Conservation (phyloP, 192 early-diverging fungal species). For the Coemansia sp. region DNA sequence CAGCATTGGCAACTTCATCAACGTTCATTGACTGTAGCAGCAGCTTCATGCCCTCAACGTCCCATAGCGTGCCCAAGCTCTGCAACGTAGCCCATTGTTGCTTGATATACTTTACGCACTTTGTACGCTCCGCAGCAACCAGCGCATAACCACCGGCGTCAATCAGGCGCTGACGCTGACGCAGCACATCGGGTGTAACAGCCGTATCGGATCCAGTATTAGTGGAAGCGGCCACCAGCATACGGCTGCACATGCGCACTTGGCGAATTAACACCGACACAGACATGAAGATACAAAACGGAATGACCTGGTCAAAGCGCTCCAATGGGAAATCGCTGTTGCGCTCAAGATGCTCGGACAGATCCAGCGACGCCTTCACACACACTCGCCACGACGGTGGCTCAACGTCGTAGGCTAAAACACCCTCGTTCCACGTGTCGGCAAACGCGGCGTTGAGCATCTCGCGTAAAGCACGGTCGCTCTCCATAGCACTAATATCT, state of each 20-base stretch:
- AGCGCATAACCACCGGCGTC: conserved; percentile 7
- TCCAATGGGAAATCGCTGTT: conserved; percentile 50
- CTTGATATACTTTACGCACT: conserved; percentile 29
- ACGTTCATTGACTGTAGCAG: conserved; percentile 50
- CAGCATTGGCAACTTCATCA: conserved; percentile 47
- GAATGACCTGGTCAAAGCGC: conserved; percentile 55
- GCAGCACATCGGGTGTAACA: background rate
- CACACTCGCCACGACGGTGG: conserved; percentile 33
- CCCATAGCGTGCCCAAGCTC: conserved; percentile 41
- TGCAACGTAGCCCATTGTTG: conserved; percentile 48
- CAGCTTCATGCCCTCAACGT: conserved; percentile 41
- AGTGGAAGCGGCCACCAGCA: conserved; percentile 13
- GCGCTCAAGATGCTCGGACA: conserved; percentile 46
- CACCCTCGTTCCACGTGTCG: conserved; percentile 49
- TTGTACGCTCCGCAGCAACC: conserved; percentile 19
- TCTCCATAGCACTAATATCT: conserved; percentile 17
- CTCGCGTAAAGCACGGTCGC: conserved; percentile 40
- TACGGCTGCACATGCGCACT: conserved; percentile 37
- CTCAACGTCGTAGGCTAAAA: conserved; percentile 49
- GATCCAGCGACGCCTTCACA: conserved; percentile 29
- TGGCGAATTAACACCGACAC: conserved; percentile 48
- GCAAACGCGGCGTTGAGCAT: conserved; percentile 51
- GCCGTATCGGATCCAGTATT: background rate
- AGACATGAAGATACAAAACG: conserved; percentile 56
- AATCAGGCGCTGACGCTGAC: conserved; percentile 2